A percentile compares a stretch with the other conserved stretches of the same genome.
These are phyloP conservation scores for Isochrysis galbana DNA, from an alignment of 78 protist genomes.

Conservation along the genomic window DNA sequence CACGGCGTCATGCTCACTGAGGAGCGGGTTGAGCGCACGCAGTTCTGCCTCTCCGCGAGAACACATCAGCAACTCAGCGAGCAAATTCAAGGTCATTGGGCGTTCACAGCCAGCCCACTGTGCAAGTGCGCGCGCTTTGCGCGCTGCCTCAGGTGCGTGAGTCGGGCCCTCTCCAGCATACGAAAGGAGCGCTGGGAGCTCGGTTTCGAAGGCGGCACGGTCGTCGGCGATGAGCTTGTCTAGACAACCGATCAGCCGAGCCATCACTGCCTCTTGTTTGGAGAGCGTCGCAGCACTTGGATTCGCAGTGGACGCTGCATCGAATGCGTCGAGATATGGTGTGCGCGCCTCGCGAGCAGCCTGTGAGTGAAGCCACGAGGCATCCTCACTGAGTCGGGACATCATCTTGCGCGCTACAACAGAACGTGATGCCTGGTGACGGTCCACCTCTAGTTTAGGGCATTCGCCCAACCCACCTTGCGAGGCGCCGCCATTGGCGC, in stretches of 20 bases:
- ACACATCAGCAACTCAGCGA: neutral
- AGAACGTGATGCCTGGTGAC: neutral
- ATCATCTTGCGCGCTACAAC: neutral
- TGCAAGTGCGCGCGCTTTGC: slow-evolving; percentile 4
- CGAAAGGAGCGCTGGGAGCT: neutral
- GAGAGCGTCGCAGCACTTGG: neutral
- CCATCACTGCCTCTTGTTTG: neutral
- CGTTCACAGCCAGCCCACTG: neutral
- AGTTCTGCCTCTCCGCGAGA: neutral
- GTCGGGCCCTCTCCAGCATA: neutral
- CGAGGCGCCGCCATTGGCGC: neutral
- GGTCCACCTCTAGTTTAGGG: neutral
- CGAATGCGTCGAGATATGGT: neutral
- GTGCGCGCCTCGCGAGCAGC: neutral
- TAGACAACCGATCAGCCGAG: neutral
- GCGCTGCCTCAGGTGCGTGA: neutral
- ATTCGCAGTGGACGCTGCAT: neutral
- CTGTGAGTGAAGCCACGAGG: neutral
- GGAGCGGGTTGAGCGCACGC: neutral
- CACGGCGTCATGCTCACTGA: neutral
- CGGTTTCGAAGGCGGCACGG: neutral
- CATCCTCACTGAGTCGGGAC: neutral
- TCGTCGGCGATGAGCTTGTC: neutral
- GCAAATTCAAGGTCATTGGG: neutral
- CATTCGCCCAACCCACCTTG: neutral